Conservation (phyloP, 768 basidiomycete species). For the Sutorius australiensis region DNA sequence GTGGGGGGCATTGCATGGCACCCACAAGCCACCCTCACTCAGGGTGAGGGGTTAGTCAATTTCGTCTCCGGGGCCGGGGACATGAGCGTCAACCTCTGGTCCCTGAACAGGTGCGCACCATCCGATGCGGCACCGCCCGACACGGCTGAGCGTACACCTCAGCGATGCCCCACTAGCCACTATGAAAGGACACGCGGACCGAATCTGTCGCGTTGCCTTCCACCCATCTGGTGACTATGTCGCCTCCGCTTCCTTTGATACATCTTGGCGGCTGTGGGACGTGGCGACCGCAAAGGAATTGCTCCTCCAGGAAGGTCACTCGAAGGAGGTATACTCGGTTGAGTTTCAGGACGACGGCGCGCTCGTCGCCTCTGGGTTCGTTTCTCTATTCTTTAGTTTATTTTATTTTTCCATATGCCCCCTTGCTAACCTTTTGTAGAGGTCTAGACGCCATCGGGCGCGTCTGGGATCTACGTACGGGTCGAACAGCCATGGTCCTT, state of each 20-base stretch:
- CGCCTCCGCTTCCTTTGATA: conserved; percentile 94
- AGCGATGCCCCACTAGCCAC: conserved; percentile 86
- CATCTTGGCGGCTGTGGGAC: conserved; percentile 97
- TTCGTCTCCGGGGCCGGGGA: conserved; percentile 92
- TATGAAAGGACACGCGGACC: conserved; percentile 83
- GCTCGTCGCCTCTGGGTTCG: conserved; percentile 87
- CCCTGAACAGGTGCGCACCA: conserved; percentile 63
- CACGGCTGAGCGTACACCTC: conserved; percentile 5
- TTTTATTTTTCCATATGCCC: neutral
- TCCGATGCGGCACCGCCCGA: neutral
- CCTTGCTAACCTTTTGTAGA: conserved; percentile 37
- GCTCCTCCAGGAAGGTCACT: conserved; percentile 92
- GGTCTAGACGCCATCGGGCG: conserved; percentile 96
- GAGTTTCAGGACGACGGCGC: conserved; percentile 96
- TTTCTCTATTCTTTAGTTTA: too few species aligned
- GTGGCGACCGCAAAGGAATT: conserved; percentile 77
- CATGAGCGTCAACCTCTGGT: conserved; percentile 83
- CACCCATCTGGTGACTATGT: conserved; percentile 94
- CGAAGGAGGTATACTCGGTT: conserved; percentile 93
- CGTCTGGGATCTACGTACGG: conserved; percentile 95
- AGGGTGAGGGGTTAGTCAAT: conserved; percentile 64
- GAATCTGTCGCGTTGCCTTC: conserved; percentile 92
- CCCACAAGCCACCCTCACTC: conserved; percentile 80
- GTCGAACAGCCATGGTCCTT: conserved; percentile 94
- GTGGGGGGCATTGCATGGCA: conserved; percentile 99